Evolutionary conservation across 2,329 filamentous ascomycete species (phyloP).

Genomic region (Aspergillus calidoustus): DNA sequence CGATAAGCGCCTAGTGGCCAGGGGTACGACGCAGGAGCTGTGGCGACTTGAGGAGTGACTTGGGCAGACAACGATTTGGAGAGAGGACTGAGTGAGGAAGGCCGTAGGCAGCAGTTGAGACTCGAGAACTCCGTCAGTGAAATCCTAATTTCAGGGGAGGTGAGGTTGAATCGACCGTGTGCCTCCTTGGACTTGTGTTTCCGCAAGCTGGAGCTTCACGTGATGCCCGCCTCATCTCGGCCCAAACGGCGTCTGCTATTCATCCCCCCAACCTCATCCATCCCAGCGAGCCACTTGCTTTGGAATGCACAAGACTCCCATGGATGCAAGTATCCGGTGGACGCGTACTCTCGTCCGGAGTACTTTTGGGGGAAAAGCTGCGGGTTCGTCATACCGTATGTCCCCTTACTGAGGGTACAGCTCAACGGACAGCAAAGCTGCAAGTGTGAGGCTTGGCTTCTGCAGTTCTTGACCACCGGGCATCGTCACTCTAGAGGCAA

Average conservation of each 20-base stretch:
- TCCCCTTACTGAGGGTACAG: neutral
- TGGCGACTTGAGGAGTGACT: neutral
- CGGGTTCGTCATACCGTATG: conserved; percentile 1
- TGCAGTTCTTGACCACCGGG: neutral
- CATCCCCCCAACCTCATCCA: conserved; percentile 4
- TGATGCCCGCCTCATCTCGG: conserved; percentile 12
- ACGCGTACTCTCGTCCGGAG: conserved; percentile 6
- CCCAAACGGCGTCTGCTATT: conserved; percentile 10
- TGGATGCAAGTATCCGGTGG: conserved; percentile 2
- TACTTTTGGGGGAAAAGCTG: neutral
- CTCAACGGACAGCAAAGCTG: neutral
- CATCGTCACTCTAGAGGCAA: neutral
- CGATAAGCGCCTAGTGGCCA: conserved; percentile 2
- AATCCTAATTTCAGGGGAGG: neutral
- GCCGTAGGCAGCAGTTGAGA: neutral
- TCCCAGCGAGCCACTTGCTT: neutral
- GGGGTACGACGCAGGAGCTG: neutral
- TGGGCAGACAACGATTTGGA: neutral
- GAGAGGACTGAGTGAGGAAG: neutral
- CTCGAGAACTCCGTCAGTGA: neutral
- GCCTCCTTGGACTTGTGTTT: conserved; percentile 4
- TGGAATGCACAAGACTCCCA: conserved; percentile 9
- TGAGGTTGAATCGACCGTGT: neutral
- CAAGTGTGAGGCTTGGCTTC: conserved; percentile 1
- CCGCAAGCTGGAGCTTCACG: conserved; percentile 6